phyloP scores from a whole-genome alignment of 1,284 basidiomycete genomes.

The Rhodotorula sp. region DNA sequence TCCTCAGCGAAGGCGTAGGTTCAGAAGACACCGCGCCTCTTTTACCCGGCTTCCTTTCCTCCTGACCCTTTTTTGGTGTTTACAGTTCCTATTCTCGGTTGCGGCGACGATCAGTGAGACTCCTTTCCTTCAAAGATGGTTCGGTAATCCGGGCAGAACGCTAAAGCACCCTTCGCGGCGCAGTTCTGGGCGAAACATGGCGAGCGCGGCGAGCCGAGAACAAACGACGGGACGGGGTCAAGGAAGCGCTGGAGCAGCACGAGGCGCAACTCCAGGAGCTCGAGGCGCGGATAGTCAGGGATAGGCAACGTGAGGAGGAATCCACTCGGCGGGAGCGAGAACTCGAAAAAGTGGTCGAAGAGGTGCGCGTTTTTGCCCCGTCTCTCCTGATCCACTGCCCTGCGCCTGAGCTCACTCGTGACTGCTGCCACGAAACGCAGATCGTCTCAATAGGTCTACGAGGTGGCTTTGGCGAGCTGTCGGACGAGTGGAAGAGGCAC shows the following conservation, averaged over 20 bases:
- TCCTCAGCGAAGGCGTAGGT: constrained; percentile 33
- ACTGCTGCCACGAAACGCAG: neutral
- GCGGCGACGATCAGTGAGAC: constrained; percentile 25
- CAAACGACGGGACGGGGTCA: constrained; percentile 29
- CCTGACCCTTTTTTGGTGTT: too few relatives aligned
- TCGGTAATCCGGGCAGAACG: too few relatives aligned
- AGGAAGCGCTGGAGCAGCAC: constrained; percentile 26
- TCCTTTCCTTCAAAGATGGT: too few relatives aligned
- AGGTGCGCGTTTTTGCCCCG: constrained; percentile 12
- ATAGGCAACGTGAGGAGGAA: constrained; percentile 6
- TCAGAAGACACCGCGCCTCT: fast-evolving
- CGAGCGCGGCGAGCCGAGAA: constrained; percentile 22
- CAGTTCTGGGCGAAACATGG: constrained; percentile 39
- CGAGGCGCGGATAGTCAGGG: constrained; percentile 5
- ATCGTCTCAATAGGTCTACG: constrained; percentile 38
- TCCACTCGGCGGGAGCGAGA: constrained; percentile 16
- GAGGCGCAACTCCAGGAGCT: constrained; percentile 21
- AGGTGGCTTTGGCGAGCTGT: constrained; percentile 34
- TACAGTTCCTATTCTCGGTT: constrained; percentile 26
- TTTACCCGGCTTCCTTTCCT: too few relatives aligned
- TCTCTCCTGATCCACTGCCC: neutral
- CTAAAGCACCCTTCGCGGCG: too few relatives aligned
- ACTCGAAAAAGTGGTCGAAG: constrained; percentile 33
- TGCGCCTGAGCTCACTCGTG: neutral
- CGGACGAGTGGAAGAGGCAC: constrained; percentile 24